Evolutionary conservation across 2,329 filamentous ascomycete species (phyloP), one percentile per base, ranked within the genome.

Genomic region (Ustulina deusta): DNA sequence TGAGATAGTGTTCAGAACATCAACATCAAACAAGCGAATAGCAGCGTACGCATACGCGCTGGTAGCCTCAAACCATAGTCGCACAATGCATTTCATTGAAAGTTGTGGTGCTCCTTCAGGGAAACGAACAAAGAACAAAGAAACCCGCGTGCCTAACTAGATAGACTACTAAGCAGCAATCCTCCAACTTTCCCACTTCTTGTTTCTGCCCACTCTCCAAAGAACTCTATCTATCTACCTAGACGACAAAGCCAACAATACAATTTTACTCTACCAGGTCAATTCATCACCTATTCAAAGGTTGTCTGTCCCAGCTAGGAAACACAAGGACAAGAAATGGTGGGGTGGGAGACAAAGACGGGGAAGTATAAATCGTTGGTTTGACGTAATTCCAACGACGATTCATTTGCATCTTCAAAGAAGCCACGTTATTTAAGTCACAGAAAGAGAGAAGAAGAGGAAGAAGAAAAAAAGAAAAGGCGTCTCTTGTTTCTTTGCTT

Each of bases 401-500:
- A 4, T 58, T 60, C 27, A 29, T 65, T 46, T n/a, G 11, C 7
- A n/a, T 11, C 51, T 36, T 65, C 57, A 65, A 68, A 68, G 56
- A 36, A 42, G 3, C n/a, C n/a, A 34, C 40, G 4, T 48, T 29
- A 29, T 15, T 38, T 0, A 6, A 10, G 25, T 36, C 29, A 13
- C 3, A 58, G 29, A 62, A 62, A 61, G 52, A 54, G 6, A n/a
- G n/a, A n/a, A n/a, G n/a, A n/a, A 10, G 17, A 40, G 13, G 38
- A 40, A 7, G 17, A 15, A 40, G 7, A 6, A 11, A 20, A 29
- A 20, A 34, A 32, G 27, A 32, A 51, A 32, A 36, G 48, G 48
- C 25, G 27, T 38, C 51, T 56, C 38, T 58, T 65, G 57, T 57
- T 38, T 25, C 6, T 11, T 32, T 38, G 9, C n/a, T 49, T 4